Conservation (phyloP, 108 stramenopile genomes). For the Pseudonitzschia pungens region DNA sequence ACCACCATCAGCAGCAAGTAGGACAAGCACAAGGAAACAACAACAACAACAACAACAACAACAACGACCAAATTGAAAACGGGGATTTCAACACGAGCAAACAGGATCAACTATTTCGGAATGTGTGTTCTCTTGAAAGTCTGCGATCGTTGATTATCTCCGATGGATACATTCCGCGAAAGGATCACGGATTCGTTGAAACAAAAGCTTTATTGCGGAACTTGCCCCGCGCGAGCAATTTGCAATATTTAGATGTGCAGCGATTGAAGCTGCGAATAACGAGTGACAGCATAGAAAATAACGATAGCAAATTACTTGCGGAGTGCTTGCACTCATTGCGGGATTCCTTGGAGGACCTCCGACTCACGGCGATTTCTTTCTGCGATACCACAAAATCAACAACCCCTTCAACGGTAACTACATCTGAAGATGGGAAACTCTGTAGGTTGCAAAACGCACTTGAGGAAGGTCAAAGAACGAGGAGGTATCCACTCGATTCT, state of each 20-base stretch:
- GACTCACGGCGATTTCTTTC: slow-evolving; percentile 26
- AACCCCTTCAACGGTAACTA: not conserved
- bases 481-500: slow-evolving; percentile 22
- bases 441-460: not conserved
- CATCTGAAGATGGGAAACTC: not conserved
- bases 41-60: not conserved
- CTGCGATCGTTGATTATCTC: slow-evolving; percentile 33
- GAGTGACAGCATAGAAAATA: not conserved
- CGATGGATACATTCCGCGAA: slow-evolving; percentile 43
- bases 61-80: not conserved
- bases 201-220: slow-evolving; percentile 25
- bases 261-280: slow-evolving; percentile 20
- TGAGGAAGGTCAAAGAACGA: not conserved
- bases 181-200: slow-evolving; percentile 29
- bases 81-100: not conserved
- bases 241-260: slow-evolving; percentile 38
- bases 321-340: slow-evolving; percentile 27
- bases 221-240: slow-evolving; percentile 31
- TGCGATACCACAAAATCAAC: slow-evolving; percentile 5
- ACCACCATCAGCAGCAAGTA: not conserved
- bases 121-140: slow-evolving; percentile 29
- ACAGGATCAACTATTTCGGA: slow-evolving; percentile 29
- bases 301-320: slow-evolving; percentile 20
- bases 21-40: not conserved
- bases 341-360: slow-evolving; percentile 40